A percentile compares a stretch with the other conserved stretches of the same genome.
These are phyloP conservation scores for Zymoseptoria ardabiliae DNA, from an alignment of 2,329 filamentous ascomycete species.

Conservation along the genomic window DNA sequence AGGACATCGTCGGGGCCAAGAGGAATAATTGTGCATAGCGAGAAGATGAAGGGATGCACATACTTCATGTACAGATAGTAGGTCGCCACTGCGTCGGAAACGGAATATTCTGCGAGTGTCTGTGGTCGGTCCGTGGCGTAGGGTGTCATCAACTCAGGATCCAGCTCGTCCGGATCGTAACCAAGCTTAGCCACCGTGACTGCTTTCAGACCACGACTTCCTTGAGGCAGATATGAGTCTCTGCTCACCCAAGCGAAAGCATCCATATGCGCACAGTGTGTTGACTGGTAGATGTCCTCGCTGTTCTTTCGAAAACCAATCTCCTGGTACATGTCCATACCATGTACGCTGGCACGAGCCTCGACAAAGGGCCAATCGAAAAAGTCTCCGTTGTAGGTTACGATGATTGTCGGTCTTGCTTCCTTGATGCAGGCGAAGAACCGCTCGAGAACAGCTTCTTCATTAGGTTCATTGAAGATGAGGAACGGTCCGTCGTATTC, in stretches of 20 bases:
- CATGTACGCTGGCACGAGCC: conserved; percentile 81
- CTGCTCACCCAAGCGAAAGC: conserved; percentile 98
- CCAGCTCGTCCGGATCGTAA: conserved; percentile 95
- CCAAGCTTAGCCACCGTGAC: conserved; percentile 97
- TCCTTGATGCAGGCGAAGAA: conserved; percentile 97
- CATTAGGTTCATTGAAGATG: conserved; percentile 96
- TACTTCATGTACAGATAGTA: conserved; percentile 99
- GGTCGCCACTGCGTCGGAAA: conserved; percentile 96
- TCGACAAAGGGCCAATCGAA: conserved; percentile 99
- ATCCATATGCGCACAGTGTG: conserved; percentile 97
- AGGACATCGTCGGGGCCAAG: conserved; percentile 87
- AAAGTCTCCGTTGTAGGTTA: conserved; percentile 99
- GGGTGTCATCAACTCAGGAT: conserved; percentile 94
- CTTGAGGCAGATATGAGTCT: conserved; percentile 95
- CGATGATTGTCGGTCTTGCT: conserved; percentile 88
- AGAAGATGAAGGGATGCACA: conserved; percentile 99
- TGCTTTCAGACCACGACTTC: conserved; percentile 92
- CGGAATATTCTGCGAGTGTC: conserved; percentile 92
- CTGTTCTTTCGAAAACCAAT: conserved; percentile 93
- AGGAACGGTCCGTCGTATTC: conserved; percentile 94
- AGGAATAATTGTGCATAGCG: conserved; percentile 90
- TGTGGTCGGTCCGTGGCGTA: conserved; percentile 82
- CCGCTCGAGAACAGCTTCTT: conserved; percentile 77
- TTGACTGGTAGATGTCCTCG: conserved; percentile 93
- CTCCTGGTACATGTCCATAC: conserved; percentile 98